Base-by-base conservation (phyloP, 2,329 filamentous ascomycete genomes). In the Pestalotiopsis sp. region DNA sequence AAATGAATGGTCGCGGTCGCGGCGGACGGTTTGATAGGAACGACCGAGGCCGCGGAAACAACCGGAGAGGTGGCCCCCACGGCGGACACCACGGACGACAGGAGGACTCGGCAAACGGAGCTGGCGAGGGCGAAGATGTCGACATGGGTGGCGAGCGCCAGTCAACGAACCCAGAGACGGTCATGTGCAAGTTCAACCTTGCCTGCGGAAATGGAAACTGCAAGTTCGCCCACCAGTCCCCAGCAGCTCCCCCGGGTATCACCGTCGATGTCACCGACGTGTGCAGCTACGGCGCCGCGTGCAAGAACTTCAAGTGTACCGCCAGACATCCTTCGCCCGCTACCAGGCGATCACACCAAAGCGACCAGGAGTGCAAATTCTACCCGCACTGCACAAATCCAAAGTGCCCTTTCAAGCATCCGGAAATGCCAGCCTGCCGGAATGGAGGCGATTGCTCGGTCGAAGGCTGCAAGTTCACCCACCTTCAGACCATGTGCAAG, bases 231-330 rank as follows among this genome's bases (percentile, higher is more conserved):
- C 96, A 99, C 77, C 95, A 98, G 82, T 97, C 95, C 17, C 94
- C 96, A 2, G 94, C 93, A 2, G 95, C 95, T 39, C 92, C 94
- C 3, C 91, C 92, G 2, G 93, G 92, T 36, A 89, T 88, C 2
- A 87, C 90, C 0, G 86, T 98, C 69, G 96, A 98, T 79, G 86
- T 95, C 73, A 89, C 86, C 69, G 94, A 97, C 76, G 85, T 87
- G 20, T 99, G 96, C 83, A 88, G 88, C 20, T 98, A 93, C 75
- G 95, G 94, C 23, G 94, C 90, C 2, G 94, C 94, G 9, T 99
- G 96, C 89, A 97, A 96, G 83, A 99, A 98, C 85, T 88, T 90
- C 76, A 98, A 98, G 83, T 99, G 96, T 78, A 93, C 92, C 9
- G 95, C 89, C 38, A 93, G 94, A 69, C 96, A 99, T 80, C 96